Percentiles rank a stretch among this genome's conserved stretches.
These are phyloP conservation scores for Podila horticola DNA, from an alignment of 192 early-diverging fungal genomes.

Conservation along the genomic window DNA sequence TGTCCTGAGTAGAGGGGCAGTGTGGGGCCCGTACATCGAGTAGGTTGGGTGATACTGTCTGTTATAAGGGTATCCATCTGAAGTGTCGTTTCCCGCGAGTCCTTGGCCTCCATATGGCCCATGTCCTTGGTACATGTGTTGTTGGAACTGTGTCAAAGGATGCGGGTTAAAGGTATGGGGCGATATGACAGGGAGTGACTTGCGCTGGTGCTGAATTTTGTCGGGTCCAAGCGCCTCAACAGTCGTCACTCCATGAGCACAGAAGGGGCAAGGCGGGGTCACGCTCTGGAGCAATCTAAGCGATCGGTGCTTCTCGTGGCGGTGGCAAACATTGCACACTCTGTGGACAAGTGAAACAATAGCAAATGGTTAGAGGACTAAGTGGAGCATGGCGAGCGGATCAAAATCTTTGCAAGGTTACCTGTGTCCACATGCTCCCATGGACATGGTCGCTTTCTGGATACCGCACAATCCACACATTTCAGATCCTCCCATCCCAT, in stretches of 20 bases:
- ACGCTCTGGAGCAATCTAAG: conserved; percentile 19
- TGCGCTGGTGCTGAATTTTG: neutral
- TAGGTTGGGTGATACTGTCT: conserved; percentile 8
- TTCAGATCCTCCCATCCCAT: neutral
- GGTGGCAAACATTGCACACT: conserved; percentile 34
- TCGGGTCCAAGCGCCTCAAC: neutral
- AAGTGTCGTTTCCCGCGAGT: neutral
- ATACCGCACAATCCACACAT: conserved; percentile 32
- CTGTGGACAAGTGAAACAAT: conserved; percentile 1
- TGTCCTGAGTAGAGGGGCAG: neutral
- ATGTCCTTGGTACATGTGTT: neutral
- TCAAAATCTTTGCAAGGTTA: neutral
- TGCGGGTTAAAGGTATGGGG: too few relatives aligned
- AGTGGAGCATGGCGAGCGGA: neutral
- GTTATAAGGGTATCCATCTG: conserved; percentile 9
- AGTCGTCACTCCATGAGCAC: conserved; percentile 17
- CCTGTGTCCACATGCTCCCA: conserved; percentile 44
- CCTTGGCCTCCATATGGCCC: too few relatives aligned
- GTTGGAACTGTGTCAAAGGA: too few relatives aligned
- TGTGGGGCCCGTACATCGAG: neutral
- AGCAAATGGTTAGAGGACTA: neutral
- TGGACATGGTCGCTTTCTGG: conserved; percentile 7
- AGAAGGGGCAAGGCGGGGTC: conserved; percentile 25
- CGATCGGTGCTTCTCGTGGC: conserved; percentile 34
- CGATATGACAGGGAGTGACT: neutral